Percentiles rank a stretch among this genome's conserved stretches.
Evolutionary conservation across 2,329 filamentous ascomycete genomes (phyloP).

Genomic region (Orbilia ellipsospora): DNA sequence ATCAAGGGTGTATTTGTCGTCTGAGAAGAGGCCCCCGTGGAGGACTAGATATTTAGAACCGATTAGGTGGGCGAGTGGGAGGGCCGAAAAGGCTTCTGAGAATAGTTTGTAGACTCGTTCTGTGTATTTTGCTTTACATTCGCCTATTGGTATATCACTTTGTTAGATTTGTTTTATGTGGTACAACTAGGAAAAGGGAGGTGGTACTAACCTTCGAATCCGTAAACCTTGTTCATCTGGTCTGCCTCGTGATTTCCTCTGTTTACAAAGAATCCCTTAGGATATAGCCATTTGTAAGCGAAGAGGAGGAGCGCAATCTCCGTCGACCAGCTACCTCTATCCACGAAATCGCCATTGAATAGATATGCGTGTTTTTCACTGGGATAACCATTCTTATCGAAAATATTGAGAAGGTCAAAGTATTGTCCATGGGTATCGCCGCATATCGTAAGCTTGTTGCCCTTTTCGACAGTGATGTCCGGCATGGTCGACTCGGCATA

Average conservation of each 20-base stretch:
- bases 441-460: conserved; percentile 87
- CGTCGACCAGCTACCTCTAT: conserved; percentile 97
- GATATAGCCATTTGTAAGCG: conserved; percentile 95
- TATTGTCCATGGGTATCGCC: conserved; percentile 99
- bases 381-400: conserved; percentile 87
- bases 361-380: conserved; percentile 89
- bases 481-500: conserved; percentile 97
- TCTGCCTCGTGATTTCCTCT: conserved; percentile 98
- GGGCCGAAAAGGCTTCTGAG: conserved; percentile 95
- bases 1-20: conserved; percentile 89
- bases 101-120: conserved; percentile 96
- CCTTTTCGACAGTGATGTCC: conserved; percentile 82
- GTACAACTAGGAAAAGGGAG: not conserved
- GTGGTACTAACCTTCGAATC: conserved; percentile 73
- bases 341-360: conserved; percentile 99
- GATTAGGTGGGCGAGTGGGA: conserved; percentile 90
- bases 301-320: conserved; percentile 94
- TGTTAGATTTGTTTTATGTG: not conserved
- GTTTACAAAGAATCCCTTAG: conserved; percentile 91
- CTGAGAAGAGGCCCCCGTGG: conserved; percentile 94
- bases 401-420: conserved; percentile 96
- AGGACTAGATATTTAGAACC: conserved; percentile 91
- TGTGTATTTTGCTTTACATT: conserved; percentile 98
- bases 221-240: conserved; percentile 98
- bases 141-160: conserved; percentile 67